Base-by-base conservation (phyloP, 495 filamentous ascomycete genomes). In the Hypomontagnella monticulosa region DNA sequence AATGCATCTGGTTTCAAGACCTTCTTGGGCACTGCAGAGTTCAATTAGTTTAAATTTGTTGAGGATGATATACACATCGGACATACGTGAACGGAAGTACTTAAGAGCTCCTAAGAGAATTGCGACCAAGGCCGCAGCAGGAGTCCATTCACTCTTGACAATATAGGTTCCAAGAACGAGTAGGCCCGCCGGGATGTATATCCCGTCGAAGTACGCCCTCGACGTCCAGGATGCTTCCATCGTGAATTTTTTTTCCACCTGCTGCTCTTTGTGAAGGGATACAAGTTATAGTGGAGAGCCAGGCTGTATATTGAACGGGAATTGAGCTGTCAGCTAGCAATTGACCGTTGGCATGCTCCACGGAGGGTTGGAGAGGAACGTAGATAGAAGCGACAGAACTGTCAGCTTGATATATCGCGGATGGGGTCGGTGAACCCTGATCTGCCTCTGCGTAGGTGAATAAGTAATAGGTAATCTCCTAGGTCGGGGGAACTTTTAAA, bases 131-230 rank as follows among this genome's bases (percentile, higher is more conserved):
- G 89, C 82, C 10, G 93, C 93, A 72, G 88, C 90, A 20, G 87
- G 86, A 10, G 89, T 71, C 83, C 85, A 97, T 82, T 96, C 88
- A 43, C 75, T 79, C 83, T 96, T 95, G 47, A 92, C 79, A 60
- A 96, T 87, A 58, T 85, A 85, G 38, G 85, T 86, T 66, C 91
- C 92, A 18, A 92, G 76, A 49, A 97, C 78, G 36, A 97, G 78
- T 34, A 97, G 83, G 58, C 85, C 89, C n/a, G 89, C 89, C 55
- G 94, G 94, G 67, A 97, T 88, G 73, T 95, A 93, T 67, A 94
- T 85, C 66, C 89, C 89, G 73, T 89, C 86, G 69, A 95, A 73
- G 66, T 82, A 83, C 57, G 73, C 70, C 63, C 69, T 76, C 52
- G 80, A 72, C 18, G 69, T 59, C 51, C 58, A 59, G 30, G 64